Conservation (phyloP, 2,329 filamentous ascomycete genomes). For the Acrodontium crateriforme region DNA sequence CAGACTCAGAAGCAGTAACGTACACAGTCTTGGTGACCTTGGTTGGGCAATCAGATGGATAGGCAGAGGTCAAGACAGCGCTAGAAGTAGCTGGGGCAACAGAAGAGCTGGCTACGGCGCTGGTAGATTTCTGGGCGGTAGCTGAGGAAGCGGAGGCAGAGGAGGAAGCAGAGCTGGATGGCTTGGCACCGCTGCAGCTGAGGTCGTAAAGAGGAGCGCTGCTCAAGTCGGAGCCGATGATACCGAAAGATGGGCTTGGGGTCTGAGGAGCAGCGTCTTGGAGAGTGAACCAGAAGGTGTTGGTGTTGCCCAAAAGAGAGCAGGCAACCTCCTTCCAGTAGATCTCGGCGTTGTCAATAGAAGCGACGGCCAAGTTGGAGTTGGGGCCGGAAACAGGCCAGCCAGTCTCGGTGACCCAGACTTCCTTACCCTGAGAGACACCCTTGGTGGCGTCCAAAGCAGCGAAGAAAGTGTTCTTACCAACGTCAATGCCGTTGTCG, state of each 20-base stretch:
- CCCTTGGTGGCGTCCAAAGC: conserved; percentile 47
- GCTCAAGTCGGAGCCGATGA: conserved; percentile 43
- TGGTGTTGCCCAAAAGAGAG: conserved; percentile 44
- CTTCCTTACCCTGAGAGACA: conserved; percentile 50
- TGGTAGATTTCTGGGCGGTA: conserved; percentile 1
- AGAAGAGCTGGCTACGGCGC: background rate
- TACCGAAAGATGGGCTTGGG: conserved; percentile 56
- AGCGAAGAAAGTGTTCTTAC: conserved; percentile 52
- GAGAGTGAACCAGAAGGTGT: conserved; percentile 64
- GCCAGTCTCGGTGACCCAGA: conserved; percentile 83
- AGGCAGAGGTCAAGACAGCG: background rate
- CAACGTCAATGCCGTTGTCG: conserved; percentile 51
- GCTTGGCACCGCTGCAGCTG: conserved; percentile 31
- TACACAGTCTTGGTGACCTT: no score
- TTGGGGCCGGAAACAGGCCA: conserved; percentile 63
- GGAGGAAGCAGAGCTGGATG: conserved; percentile 6
- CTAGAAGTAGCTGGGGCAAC: background rate
- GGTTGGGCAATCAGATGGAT: no score
- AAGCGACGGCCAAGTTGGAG: conserved; percentile 49
- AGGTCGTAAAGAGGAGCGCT: conserved; percentile 49
- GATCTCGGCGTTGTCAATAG: conserved; percentile 53
- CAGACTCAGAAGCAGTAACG: background rate
- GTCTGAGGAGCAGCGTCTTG: conserved; percentile 42
- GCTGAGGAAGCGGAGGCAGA: conserved; percentile 4
- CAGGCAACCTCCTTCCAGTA: conserved; percentile 75